A percentile compares a stretch with the other conserved stretches of the same genome.
Evolutionary conservation across 2,329 filamentous ascomycete species (phyloP).

Genomic region (Aspergillus sp.): DNA sequence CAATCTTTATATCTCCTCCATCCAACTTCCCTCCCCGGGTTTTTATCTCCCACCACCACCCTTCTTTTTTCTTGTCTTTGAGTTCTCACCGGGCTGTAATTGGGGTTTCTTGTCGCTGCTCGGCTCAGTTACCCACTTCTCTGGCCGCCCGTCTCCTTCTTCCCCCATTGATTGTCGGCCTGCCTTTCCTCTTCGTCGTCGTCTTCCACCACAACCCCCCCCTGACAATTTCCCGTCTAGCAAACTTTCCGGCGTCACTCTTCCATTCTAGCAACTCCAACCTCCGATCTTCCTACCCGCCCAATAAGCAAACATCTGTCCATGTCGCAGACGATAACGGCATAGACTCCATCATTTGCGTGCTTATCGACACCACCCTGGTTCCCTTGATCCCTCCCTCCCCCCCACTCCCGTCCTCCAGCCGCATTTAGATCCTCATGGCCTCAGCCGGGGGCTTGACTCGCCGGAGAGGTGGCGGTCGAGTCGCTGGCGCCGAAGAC

Average conservation of each 20-base stretch:
- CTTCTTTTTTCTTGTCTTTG: neutral
- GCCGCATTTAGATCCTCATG: slow-evolving; percentile 48
- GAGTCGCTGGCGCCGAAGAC: slow-evolving; percentile 59
- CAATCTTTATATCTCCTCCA: slow-evolving; percentile 2
- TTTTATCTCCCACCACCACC: neutral
- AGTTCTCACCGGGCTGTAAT: neutral
- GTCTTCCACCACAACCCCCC: slow-evolving; percentile 13
- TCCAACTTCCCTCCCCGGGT: neutral
- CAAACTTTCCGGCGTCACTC: slow-evolving; percentile 17
- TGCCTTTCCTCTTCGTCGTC: slow-evolving; percentile 10
- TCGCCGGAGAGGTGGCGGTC: slow-evolving; percentile 67
- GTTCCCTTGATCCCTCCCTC: slow-evolving; percentile 13
- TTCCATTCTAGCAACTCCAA: slow-evolving; percentile 9
- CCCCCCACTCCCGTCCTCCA: slow-evolving; percentile 18
- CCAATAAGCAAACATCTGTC: slow-evolving; percentile 8
- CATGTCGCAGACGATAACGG: slow-evolving; percentile 20
- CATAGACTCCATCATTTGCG: slow-evolving; percentile 17
- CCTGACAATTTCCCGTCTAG: slow-evolving; percentile 27
- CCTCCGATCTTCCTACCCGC: neutral
- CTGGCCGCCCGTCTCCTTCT: slow-evolving; percentile 9
- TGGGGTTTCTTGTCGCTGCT: neutral
- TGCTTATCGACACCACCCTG: slow-evolving; percentile 15
- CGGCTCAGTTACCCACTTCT: neutral
- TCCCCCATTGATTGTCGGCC: slow-evolving; percentile 10
- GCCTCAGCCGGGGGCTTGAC: slow-evolving; percentile 71